These are phyloP conservation scores for Blastosporella zonata DNA, from an alignment of 1,284 basidiomycete species.

Conservation along the genomic window DNA sequence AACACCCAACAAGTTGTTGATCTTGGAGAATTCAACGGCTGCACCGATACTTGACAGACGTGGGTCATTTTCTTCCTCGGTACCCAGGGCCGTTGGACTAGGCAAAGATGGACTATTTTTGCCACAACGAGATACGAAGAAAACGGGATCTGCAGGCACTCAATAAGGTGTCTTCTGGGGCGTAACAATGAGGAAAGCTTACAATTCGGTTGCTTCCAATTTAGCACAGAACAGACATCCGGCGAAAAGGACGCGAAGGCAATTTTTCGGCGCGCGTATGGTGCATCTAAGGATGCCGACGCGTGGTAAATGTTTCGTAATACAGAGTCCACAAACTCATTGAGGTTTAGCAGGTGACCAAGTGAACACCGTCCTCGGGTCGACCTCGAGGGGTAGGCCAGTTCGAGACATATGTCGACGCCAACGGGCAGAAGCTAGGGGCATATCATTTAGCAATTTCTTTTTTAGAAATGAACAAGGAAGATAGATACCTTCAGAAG, in stretches of 20 bases:
- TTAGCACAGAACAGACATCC: conserved; percentile 83
- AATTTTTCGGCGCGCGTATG: conserved; percentile 64
- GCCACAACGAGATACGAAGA: conserved; percentile 89
- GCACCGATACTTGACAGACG: conserved; percentile 77
- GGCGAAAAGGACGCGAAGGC: conserved; percentile 89
- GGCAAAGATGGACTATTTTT: conserved; percentile 42
- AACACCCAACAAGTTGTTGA: conserved; percentile 92
- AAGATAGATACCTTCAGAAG: conserved; percentile 63
- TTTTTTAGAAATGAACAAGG: background rate
- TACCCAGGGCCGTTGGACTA: conserved; percentile 39
- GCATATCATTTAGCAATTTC: conserved; percentile 13
- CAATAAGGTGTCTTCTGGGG: conserved; percentile 1
- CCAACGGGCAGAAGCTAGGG: conserved; percentile 66
- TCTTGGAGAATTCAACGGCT: conserved; percentile 92
- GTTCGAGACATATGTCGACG: conserved; percentile 77
- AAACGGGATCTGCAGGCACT: conserved; percentile 78
- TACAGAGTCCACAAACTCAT: conserved; percentile 80
- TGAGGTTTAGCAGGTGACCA: conserved; percentile 63
- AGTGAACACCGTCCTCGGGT: conserved; percentile 43
- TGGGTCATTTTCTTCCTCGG: conserved; percentile 48
- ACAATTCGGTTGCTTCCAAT: conserved; percentile 99
- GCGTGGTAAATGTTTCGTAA: conserved; percentile 78
- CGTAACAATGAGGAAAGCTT: conserved; percentile 25
- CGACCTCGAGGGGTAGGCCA: conserved; percentile 62
- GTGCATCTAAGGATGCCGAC: conserved; percentile 47